phyloP scores from a whole-genome alignment of 495 filamentous ascomycete genomes.

The Penicillium argentinense region DNA sequence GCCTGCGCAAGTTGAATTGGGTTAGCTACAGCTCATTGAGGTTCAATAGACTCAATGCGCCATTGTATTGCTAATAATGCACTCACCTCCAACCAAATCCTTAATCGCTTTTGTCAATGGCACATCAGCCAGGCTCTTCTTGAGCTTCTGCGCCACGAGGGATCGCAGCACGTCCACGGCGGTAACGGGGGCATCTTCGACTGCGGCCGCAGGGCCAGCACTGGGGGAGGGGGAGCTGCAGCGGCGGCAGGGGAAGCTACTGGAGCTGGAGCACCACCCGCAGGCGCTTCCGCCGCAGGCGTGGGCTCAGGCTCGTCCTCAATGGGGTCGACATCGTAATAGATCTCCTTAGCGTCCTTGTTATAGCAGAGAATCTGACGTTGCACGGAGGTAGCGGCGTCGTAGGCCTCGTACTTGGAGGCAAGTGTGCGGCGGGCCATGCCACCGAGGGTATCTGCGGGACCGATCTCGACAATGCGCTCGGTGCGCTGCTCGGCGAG shows the following conservation, averaged over 20 bases:
- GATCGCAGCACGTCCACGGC: slow-evolving; percentile 88
- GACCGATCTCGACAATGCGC: slow-evolving; percentile 96
- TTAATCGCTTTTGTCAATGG: slow-evolving; percentile 97
- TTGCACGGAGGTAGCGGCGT: slow-evolving; percentile 92
- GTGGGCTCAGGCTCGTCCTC: slow-evolving; percentile 79
- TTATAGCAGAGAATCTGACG: slow-evolving; percentile 99
- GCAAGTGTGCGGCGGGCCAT: slow-evolving; percentile 97
- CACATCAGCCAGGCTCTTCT: slow-evolving; percentile 87
- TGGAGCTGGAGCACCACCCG: slow-evolving; percentile 38
- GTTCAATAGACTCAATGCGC: too few relatives aligned
- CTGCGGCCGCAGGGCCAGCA: slow-evolving; percentile 83
- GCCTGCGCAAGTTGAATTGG: slow-evolving; percentile 46
- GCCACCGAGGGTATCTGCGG: slow-evolving; percentile 94
- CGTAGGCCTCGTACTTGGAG: slow-evolving; percentile 98
- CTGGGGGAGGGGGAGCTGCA: slow-evolving; percentile 62
- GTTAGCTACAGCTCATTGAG: neutral
- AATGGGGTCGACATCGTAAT: slow-evolving; percentile 96
- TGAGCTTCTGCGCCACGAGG: slow-evolving; percentile 96
- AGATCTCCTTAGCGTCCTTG: slow-evolving; percentile 99
- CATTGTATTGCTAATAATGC: too few relatives aligned
- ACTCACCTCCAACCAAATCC: slow-evolving; percentile 93
- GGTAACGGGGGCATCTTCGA: slow-evolving; percentile 81
- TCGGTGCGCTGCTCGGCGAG: slow-evolving; percentile 93
- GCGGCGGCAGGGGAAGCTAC: slow-evolving; percentile 55
- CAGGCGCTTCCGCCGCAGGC: slow-evolving; percentile 39